Percentiles rank a stretch among this genome's conserved stretches.
Conservation (phyloP, 805 yeast species). For the Metschnikowia bowlesiae region DNA sequence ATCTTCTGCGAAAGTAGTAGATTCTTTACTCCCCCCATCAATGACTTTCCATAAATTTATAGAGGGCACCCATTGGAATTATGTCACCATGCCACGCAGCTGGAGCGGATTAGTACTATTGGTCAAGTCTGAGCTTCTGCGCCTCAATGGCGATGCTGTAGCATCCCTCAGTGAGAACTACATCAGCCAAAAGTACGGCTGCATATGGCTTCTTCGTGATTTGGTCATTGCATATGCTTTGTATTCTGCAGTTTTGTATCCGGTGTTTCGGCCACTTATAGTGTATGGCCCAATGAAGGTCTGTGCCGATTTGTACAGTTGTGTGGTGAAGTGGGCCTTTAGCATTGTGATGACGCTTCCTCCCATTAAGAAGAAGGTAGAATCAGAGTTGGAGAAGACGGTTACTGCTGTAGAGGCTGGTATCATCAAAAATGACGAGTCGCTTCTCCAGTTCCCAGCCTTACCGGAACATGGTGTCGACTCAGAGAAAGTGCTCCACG, state of each 20-base stretch:
- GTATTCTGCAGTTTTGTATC: constrained; percentile 6
- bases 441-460: constrained; percentile 38
- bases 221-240: constrained; percentile 17
- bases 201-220: constrained; percentile 19
- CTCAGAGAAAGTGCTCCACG: constrained; percentile 41
- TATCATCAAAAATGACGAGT: constrained; percentile 52
- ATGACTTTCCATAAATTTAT: background rate
- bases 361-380: constrained; percentile 50
- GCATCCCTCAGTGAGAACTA: background rate
- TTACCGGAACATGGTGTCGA: constrained; percentile 63
- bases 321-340: constrained; percentile 7
- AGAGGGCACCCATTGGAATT: background rate
- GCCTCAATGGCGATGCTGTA: background rate
- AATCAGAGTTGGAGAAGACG: constrained; percentile 51
- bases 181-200: constrained; percentile 7
- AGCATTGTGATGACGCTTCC: constrained; percentile 40
- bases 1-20: background rate
- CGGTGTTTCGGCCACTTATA: constrained; percentile 3
- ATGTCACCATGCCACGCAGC: background rate
- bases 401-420: constrained; percentile 48
- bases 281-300: constrained; percentile 14
- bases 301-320: background rate
- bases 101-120: background rate
- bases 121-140: background rate
- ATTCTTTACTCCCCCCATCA: background rate